Base-by-base conservation (phyloP, 1,284 basidiomycete genomes). In the Cryptococcus jaspeensis region DNA sequence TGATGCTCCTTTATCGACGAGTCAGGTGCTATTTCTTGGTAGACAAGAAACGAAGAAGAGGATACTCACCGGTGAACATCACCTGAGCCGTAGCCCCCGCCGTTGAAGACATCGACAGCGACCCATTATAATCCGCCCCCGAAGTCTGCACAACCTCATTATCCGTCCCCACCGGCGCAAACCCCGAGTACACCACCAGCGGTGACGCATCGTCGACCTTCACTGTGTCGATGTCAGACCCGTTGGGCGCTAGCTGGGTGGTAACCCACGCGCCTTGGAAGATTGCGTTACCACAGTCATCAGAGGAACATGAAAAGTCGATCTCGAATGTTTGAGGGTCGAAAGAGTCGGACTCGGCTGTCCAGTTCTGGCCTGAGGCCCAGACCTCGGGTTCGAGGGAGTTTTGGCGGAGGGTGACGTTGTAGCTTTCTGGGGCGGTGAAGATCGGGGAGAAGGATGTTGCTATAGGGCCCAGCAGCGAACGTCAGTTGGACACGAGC, bases 11-110 rank as follows among this genome's bases (percentile, higher is more conserved):
- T 28, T 20, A 18, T 16, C n/a, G 28, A 32, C 4, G 28, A 32
- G 28, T 32, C 5, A 32, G 43, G 55, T 53, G 52, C 35, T 22
- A 39, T 22, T 20, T 18, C 22, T 46, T 13, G 8, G 22, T 9
- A 12, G 41, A 23, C 32, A 9, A 37, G 13, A 5, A 32, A 48
- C 18, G 15, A 28, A 20, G 5, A 9, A n/a, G 28, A 52, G 32
- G 15, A 5, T 2, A 51, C 66, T 56, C 42, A 68, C 70, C 70
- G 23, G 45, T 58, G 44, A 72, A 72, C 1, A 35, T 57, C 7
- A 70, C 55, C 22, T 50, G 55, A 3, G 68, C 70, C n/a, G 65
- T 61, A 9, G 70, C 65, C 12, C 66, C 67, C 5, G 56, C 49
- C 0, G 64, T 65, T 1, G 53, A 35, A 5, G 70, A 70, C 63